A percentile compares a stretch with the other conserved stretches of the same genome.
phyloP scores from a whole-genome alignment of 257 asterid species.

The Scutellaria baicalensis region DNA sequence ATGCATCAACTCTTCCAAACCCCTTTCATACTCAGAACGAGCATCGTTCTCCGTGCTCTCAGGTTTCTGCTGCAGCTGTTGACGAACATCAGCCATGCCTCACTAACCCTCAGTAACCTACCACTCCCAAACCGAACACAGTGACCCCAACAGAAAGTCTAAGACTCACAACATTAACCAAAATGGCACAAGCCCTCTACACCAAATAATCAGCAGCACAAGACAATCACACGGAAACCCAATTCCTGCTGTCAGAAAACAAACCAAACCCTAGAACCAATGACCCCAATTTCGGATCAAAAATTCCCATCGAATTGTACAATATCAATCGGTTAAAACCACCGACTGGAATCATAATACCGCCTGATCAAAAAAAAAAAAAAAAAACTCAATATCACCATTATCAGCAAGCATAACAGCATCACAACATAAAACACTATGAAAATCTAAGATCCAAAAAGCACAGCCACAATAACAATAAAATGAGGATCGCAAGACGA shows the following conservation, averaged over 20 bases:
- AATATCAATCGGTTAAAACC: constrained; percentile 25
- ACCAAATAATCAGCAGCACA: constrained; percentile 23
- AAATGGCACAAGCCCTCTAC: constrained; percentile 11
- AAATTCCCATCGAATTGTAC: constrained; percentile 22
- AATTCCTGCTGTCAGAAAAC: constrained; percentile 20
- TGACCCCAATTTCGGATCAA: constrained; percentile 25
- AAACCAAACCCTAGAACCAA: constrained; percentile 37
- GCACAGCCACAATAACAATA: constrained; percentile 3
- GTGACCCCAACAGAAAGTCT: constrained; percentile 18
- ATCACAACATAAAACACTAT: neutral
- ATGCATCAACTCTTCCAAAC: constrained; percentile 79
- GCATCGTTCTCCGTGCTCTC: constrained; percentile 64
- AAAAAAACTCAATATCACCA: constrained; percentile 12
- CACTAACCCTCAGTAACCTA: constrained; percentile 15
- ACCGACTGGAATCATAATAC: constrained; percentile 31
- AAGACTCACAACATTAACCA: constrained; percentile 9
- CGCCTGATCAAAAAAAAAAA: constrained; percentile 51
- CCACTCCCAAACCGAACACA: constrained; percentile 17
- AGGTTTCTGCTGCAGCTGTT: constrained; percentile 81
- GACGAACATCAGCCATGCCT: constrained; percentile 67
- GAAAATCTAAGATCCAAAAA: constrained; percentile 25
- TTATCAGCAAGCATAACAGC: constrained; percentile 9
- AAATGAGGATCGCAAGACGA: constrained; percentile 19
- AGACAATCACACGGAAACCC: constrained; percentile 33
- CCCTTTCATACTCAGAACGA: constrained; percentile 77